A percentile compares a stretch with the other conserved stretches of the same genome.
These are phyloP conservation scores for Ashbya aceris DNA, from an alignment of 1,139 yeast genomes.

Conservation along the genomic window DNA sequence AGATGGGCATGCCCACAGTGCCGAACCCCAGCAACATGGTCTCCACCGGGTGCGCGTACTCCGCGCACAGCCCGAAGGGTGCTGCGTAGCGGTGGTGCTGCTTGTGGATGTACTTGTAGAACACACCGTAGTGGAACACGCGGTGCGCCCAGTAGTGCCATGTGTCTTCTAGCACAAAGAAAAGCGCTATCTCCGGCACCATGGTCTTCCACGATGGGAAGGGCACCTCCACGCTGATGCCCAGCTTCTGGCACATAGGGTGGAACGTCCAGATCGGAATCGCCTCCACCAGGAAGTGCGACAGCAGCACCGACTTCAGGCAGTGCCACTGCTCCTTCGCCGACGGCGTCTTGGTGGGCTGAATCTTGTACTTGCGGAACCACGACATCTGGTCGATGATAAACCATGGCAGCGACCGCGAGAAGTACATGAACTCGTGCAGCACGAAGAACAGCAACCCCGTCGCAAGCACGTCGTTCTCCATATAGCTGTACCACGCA, in stretches of 20 bases:
- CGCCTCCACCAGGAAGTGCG: slow-evolving; percentile 87
- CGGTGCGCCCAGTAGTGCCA: slow-evolving; percentile 98
- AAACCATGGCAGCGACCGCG: slow-evolving; percentile 78
- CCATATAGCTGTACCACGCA: slow-evolving; percentile 61
- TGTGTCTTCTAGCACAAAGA: slow-evolving; percentile 79
- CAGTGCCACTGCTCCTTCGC: slow-evolving; percentile 87
- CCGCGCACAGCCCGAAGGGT: slow-evolving; percentile 93
- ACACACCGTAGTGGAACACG: slow-evolving; percentile 71
- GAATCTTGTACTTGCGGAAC: slow-evolving; percentile 72
- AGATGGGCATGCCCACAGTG: slow-evolving; percentile 85
- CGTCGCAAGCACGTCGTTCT: slow-evolving; percentile 73
- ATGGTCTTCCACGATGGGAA: slow-evolving; percentile 60
- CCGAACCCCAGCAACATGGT: slow-evolving; percentile 87
- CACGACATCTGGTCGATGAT: slow-evolving; percentile 67
- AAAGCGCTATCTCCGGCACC: slow-evolving; percentile 54
- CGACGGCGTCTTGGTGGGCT: slow-evolving; percentile 68
- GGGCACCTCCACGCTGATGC: slow-evolving; percentile 70
- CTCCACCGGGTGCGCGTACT: slow-evolving; percentile 92
- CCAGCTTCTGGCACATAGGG: slow-evolving; percentile 70
- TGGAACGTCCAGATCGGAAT: slow-evolving; percentile 95
- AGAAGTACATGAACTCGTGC: slow-evolving; percentile 78
- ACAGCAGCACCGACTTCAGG: slow-evolving; percentile 67
- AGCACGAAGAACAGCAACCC: slow-evolving; percentile 65
- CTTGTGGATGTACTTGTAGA: slow-evolving; percentile 87
- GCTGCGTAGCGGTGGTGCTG: slow-evolving; percentile 97